A percentile compares a stretch with the other conserved stretches of the same genome.
phyloP scores from a whole-genome alignment of 805 yeast species.

The Kurtzmaniella fragi region DNA sequence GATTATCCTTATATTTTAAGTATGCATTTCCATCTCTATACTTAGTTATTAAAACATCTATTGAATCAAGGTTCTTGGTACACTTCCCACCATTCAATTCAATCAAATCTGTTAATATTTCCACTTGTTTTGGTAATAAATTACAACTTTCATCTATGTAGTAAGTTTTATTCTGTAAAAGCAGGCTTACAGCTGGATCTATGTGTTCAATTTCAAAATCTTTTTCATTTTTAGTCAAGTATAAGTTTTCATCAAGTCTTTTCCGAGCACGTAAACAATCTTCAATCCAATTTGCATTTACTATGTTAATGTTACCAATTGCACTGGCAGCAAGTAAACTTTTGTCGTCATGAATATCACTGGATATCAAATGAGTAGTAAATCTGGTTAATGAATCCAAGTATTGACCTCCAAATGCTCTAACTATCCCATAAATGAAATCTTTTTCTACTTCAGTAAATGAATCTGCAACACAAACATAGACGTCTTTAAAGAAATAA shows the following conservation, averaged over 20 bases:
- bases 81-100: slow-evolving; percentile 52
- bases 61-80: slow-evolving; percentile 11
- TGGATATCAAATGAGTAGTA: slow-evolving; percentile 76
- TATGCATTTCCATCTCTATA: slow-evolving; percentile 58
- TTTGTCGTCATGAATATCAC: slow-evolving; percentile 49
- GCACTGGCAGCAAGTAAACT: slow-evolving; percentile 50
- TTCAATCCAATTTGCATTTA: slow-evolving; percentile 77
- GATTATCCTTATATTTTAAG: slow-evolving; percentile 1
- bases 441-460: slow-evolving; percentile 57
- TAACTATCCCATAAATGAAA: slow-evolving; percentile 61
- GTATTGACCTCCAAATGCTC: slow-evolving; percentile 74
- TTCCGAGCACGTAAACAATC: slow-evolving; percentile 48
- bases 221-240: too few relatives aligned
- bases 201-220: slow-evolving; percentile 6
- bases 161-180: slow-evolving; percentile 43
- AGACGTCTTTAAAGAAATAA: slow-evolving; percentile 56
- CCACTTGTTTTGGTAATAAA: slow-evolving; percentile 39
- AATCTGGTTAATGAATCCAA: slow-evolving; percentile 56
- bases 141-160: slow-evolving; percentile 53
- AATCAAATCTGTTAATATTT: slow-evolving; percentile 41
- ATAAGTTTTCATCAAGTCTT: slow-evolving; percentile 41
- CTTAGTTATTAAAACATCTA: slow-evolving; percentile 53
- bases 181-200: slow-evolving; percentile 5
- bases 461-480: slow-evolving; percentile 56
- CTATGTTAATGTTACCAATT: slow-evolving; percentile 47